Evolutionary conservation across 331 rosid genomes (phyloP), one percentile per base, ranked within the genome.

Genomic region (Pyracantha coccinea): DNA sequence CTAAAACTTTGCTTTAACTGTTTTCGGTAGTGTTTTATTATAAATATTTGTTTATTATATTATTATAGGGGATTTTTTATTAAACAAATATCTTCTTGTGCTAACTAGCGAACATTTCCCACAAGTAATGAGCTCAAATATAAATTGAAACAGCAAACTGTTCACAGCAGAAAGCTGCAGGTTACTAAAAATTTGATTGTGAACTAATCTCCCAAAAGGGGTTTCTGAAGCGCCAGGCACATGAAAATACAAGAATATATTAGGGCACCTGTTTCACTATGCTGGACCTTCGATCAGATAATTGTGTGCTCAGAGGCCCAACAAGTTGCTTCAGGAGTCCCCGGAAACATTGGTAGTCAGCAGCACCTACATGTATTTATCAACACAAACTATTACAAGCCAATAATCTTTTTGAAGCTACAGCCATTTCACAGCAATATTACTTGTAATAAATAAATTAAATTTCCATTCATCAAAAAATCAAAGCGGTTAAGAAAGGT

Each of bases 241-340:
- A 32, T 25, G 8, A 19, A 69, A 38, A 47, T 35, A 63, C 32
- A 84, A 82, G 57, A 59, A 35, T 64, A 74, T 23, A 59, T 66
- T 55, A 75, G 72, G 52, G 35, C 66, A 92, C 99, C 99, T 96
- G 99, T 86, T 96, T 96, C 82, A 96, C 99, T 74, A 96, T 89
- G 88, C 83, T 96, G 80, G 99, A 96, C 88, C 99, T 85, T 77
- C 99, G 86, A 74, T 96, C 99, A 15, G 99, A 89, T 79, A 96
- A 88, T 71, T 96, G 99, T 63, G 86, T 77, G 86, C 92, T 96
- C 78, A 96, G 79, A 82, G 99, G 99, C 47, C 97, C 97, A 82
- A 81, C 90, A 82, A 96, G 94, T 83, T 92, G 99, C 90, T 96
- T 96, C 85, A 96, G 65, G 65, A 92, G 86, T 81, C 99, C 98